Evolutionary conservation across 768 basidiomycete genomes (phyloP).

Genomic region (Lenzites betulinus): DNA sequence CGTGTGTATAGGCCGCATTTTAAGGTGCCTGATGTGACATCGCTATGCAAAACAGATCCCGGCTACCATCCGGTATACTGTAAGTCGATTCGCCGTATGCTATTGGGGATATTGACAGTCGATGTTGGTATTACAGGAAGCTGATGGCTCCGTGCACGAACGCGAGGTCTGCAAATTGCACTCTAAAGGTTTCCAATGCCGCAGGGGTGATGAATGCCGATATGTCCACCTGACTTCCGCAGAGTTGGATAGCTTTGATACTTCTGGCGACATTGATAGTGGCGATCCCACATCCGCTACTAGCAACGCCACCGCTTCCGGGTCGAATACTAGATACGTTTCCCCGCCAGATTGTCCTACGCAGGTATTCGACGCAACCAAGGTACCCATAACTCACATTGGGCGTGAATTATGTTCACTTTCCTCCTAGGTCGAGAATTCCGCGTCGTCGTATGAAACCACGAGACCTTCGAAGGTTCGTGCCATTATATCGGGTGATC

Average conservation of each 20-base stretch:
- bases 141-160: not conserved
- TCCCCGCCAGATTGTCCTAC: no score
- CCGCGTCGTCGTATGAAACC: no score
- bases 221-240: not conserved
- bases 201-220: not conserved
- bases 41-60: no score
- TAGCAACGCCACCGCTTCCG: not conserved
- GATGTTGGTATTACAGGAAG: not conserved
- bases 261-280: not conserved
- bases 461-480: not conserved
- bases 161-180: constrained; percentile 5
- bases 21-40: no score
- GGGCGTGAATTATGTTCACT: no score
- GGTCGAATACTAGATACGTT: no score
- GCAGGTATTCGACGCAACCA: no score
- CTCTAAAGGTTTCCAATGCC: not conserved
- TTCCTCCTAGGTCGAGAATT: no score
- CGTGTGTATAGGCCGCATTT: no score
- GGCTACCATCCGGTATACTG: not conserved
- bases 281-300: no score
- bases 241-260: not conserved
- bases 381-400: no score
- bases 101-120: no score
- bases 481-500: not conserved
- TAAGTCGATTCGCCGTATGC: not conserved